These are phyloP conservation scores for Gentiana straminea DNA, from an alignment of 257 asterid genomes.

Conservation along the genomic window DNA sequence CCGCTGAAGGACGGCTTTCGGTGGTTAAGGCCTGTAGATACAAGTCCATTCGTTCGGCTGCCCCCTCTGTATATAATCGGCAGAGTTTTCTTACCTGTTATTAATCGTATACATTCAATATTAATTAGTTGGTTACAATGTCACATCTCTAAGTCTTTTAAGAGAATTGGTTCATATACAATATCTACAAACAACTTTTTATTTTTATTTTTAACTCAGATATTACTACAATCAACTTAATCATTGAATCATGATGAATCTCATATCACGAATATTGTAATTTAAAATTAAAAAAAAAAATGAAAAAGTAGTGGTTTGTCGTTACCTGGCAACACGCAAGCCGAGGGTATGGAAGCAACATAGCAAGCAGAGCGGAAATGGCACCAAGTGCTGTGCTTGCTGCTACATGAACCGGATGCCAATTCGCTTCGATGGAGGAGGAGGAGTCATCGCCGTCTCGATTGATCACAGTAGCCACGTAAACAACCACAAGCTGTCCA, in stretches of 20 bases:
- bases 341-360: slow-evolving; percentile 55
- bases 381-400: slow-evolving; percentile 74
- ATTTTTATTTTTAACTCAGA: background rate
- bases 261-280: too few species aligned
- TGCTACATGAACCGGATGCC: slow-evolving; percentile 69
- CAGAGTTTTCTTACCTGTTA: slow-evolving; percentile 52
- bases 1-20: slow-evolving; percentile 37
- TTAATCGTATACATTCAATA: background rate
- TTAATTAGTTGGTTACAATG: background rate
- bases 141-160: too few species aligned
- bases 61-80: slow-evolving; percentile 45
- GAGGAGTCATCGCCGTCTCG: slow-evolving; percentile 37
- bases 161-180: too few species aligned
- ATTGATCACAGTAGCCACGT: slow-evolving; percentile 41
- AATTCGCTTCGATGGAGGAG: slow-evolving; percentile 2
- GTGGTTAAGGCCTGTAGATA: slow-evolving; percentile 51
- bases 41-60: slow-evolving; percentile 49
- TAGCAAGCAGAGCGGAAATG: slow-evolving; percentile 55
- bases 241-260: too few species aligned
- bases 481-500: slow-evolving; percentile 70
- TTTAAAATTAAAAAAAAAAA: too few species aligned
- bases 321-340: slow-evolving; percentile 60
- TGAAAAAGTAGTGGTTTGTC: background rate
- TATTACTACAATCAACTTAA: too few species aligned
- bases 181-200: background rate